Base-by-base conservation (phyloP, 73 alveolate genomes). In the Urostyla sp. region DNA sequence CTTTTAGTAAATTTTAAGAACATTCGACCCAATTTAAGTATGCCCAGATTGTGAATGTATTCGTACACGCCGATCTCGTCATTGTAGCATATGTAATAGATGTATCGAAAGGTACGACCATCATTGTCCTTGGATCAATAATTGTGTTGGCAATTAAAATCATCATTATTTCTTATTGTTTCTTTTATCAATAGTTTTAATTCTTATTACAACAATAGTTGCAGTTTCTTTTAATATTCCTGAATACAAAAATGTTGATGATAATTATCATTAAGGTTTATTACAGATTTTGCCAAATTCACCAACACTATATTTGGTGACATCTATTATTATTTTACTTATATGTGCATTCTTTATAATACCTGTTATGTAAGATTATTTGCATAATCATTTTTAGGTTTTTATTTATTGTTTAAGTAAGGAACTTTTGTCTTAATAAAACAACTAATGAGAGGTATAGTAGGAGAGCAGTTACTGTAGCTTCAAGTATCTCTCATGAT, bases 101-200 rank as follows among this genome's bases (percentile, higher is more conserved):
- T 90, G 96, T 38, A 92, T 90, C 24, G 87, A 74, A 40, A 63
- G 90, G 38, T 72, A 60, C 38, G 96, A 90, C 57, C 96, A 90
- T 54, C 96, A 90, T 58, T 90, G 96, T 48, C 89, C 90, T 21
- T 90, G 96, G 94, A 74, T 90, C 6, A 87, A 90, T 40, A 84
- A 87, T 35, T 90, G 96, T 58, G 90, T 90, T n/a, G 96, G 96
- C 0, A 74, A 45, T n/a, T 74, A 54, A 50, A 87, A 87, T 82
- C 92, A 85, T 52, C 87, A 84, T 24, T 61, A 54, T 46, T 89
- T 84, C 80, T 66, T 79, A 69, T 43, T 45, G 73, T 79, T 79
- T 40, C 31, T 69, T 16, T 50, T 32, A 0, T 48, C 56, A 5
- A 24, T 69, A 27, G 28, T 69, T 2, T 2, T 45, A 16, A 4